Evolutionary conservation across 179 eudicot genomes (phyloP).

Genomic region (Silene coronaria): DNA sequence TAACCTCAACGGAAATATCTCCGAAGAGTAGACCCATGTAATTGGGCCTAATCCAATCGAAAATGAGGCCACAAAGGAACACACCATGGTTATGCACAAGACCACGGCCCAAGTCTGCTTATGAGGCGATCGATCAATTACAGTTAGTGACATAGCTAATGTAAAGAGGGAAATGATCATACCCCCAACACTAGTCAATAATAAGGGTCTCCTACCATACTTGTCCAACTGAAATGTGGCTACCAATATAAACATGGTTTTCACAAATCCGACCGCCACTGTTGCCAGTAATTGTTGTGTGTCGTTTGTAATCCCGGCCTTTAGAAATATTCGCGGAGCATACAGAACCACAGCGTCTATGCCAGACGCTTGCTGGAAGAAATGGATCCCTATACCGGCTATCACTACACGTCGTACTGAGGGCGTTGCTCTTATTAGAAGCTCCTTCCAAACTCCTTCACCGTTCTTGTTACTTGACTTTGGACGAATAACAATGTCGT

Average conservation of each 20-base stretch:
- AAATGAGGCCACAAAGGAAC: constrained; percentile 37
- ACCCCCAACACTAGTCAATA: constrained; percentile 39
- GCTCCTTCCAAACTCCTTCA: constrained; percentile 46
- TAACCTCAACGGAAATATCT: constrained; percentile 64
- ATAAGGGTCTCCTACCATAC: constrained; percentile 35
- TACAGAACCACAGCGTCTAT: constrained; percentile 51
- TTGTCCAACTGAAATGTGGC: constrained; percentile 41
- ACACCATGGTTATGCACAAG: constrained; percentile 31
- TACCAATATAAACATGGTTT: constrained; percentile 36
- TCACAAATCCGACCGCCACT: constrained; percentile 43
- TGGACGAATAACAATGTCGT: constrained; percentile 39
- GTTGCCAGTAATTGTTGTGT: constrained; percentile 30
- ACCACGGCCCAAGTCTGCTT: constrained; percentile 33
- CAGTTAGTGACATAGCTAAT: constrained; percentile 26
- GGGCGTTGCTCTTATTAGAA: constrained; percentile 33
- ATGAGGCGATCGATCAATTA: constrained; percentile 29
- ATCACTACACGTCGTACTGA: constrained; percentile 34
- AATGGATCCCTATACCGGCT: constrained; percentile 47
- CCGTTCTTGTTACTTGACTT: constrained; percentile 23
- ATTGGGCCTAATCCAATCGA: constrained; percentile 45
- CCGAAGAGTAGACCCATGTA: constrained; percentile 69
- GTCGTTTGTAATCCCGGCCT: constrained; percentile 37
- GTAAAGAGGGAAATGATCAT: constrained; percentile 32
- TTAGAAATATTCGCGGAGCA: constrained; percentile 38
- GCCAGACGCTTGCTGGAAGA: constrained; percentile 51